phyloP scores from a whole-genome alignment of 2,329 filamentous ascomycete genomes.

The Neofusicoccum parvum region DNA sequence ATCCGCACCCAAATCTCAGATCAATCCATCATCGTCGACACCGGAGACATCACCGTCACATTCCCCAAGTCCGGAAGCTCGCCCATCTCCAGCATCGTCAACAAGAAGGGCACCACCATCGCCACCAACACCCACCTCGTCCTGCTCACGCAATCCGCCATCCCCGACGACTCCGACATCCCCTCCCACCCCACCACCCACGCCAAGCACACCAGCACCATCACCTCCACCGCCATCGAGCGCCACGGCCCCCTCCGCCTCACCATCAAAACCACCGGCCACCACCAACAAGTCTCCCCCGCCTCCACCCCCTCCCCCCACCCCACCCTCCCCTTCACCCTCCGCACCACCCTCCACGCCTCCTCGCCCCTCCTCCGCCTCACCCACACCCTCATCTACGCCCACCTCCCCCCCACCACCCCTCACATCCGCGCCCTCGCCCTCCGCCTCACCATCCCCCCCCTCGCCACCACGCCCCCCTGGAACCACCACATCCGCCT shows the following conservation, averaged over 20 bases:
- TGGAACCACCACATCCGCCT: slow-evolving; percentile 63
- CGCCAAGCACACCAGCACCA: slow-evolving; percentile 3
- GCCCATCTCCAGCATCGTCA: slow-evolving; percentile 34
- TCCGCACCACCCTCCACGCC: not conserved
- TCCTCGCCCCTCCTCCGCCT: not conserved
- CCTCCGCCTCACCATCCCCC: slow-evolving; percentile 58
- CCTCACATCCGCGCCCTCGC: slow-evolving; percentile 57
- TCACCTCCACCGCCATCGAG: not conserved
- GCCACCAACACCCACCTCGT: slow-evolving; percentile 48
- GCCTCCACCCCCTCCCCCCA: slow-evolving; percentile 31
- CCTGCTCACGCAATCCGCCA: slow-evolving; percentile 54
- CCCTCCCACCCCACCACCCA: not conserved
- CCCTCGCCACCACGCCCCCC: slow-evolving; percentile 45
- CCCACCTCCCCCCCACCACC: slow-evolving; percentile 55
- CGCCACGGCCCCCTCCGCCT: slow-evolving; percentile 1
- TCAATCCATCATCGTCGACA: slow-evolving; percentile 33
- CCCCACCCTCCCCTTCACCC: slow-evolving; percentile 2
- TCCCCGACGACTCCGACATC: slow-evolving; percentile 38
- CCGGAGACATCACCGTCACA: slow-evolving; percentile 35
- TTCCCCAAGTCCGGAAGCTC: slow-evolving; percentile 38
- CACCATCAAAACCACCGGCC: slow-evolving; percentile 6
- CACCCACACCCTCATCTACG: slow-evolving; percentile 51
- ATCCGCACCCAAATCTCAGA: slow-evolving; percentile 25
- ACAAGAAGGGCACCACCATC: slow-evolving; percentile 25
- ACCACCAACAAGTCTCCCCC: not conserved